phyloP scores from a whole-genome alignment of 2,329 filamentous ascomycete genomes.

The Boeremia lycopersici region DNA sequence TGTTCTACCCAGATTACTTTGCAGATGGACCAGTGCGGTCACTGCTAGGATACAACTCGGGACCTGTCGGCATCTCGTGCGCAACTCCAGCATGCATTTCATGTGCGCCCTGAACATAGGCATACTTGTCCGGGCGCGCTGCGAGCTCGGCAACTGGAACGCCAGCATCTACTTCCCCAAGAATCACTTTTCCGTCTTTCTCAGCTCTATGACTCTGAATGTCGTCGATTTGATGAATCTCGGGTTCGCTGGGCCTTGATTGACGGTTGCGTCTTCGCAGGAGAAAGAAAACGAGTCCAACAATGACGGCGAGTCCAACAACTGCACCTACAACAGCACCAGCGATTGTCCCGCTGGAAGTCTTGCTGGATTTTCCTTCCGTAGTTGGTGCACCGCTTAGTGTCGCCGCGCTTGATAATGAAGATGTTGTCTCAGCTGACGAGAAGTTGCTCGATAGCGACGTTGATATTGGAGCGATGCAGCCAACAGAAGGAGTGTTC shows the following conservation, averaged over 20 bases:
- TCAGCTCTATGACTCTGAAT: neutral
- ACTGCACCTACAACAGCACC: slow-evolving; percentile 24
- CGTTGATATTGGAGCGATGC: slow-evolving; percentile 2
- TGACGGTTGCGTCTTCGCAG: slow-evolving; percentile 18
- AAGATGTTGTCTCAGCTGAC: neutral
- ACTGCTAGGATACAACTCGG: neutral
- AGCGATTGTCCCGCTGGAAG: slow-evolving; percentile 26
- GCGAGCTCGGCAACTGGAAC: slow-evolving; percentile 1
- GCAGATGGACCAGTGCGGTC: neutral
- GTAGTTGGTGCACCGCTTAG: neutral
- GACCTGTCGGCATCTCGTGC: slow-evolving; percentile 9
- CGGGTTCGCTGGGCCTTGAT: neutral
- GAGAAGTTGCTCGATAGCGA: neutral
- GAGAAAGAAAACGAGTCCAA: slow-evolving; percentile 22
- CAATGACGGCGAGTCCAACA: slow-evolving; percentile 20
- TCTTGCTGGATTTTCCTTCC: neutral
- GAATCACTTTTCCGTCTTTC: neutral
- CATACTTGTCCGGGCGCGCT: slow-evolving; percentile 1
- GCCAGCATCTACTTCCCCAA: neutral
- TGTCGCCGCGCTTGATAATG: neutral
- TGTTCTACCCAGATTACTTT: neutral
- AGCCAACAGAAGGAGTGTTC: slow-evolving; percentile 20
- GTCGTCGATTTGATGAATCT: slow-evolving; percentile 16
- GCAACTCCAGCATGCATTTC: slow-evolving; percentile 11
- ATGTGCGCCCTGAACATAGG: neutral